Evolutionary conservation across 139 green algal genomes (phyloP), one percentile per base, ranked within the genome.

Genomic region (Chlorella vulgaris): DNA sequence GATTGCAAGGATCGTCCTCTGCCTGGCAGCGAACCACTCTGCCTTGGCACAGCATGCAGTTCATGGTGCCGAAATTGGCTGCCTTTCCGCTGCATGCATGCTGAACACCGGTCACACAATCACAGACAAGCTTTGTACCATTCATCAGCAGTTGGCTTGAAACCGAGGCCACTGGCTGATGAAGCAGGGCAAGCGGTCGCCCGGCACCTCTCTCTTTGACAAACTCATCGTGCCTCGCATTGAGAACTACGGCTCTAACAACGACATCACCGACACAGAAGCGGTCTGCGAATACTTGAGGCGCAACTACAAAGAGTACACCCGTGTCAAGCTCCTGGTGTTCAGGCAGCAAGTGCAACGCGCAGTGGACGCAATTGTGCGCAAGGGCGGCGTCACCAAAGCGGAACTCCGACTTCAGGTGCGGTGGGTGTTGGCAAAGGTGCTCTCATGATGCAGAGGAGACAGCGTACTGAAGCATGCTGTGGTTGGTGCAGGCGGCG

Each of bases 261-360:
- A 94, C 67, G 87, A 89, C 65, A 75, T 88, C 35, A 89, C 62
- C 1, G 93, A 97, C 69, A 82, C 90, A 5, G 91, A 96, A 5
- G 87, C 85, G 10, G 87, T 93, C 21, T 79, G 75, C 0, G 88
- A 93, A 13, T 81, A 90, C 35, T 78, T 97, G 67, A 68, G 90
- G 2, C 47, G 60, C 18, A 81, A 66, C 21, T 91, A 94, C 80
- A 89, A 87, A 40, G 91, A 95, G 84, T 96, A 97, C 76, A 76
- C 91, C 70, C 84, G 93, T 3, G 84, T 88, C 55, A 88, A 90
- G 68, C 29, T 86, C 2, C 84, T 65, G 0, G 78, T 87, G 5
- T 91, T 97, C 69, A 80, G 76, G 3, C 76, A 74, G 15, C 81
- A 90, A 68, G 90, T 94, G 0, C 74, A 76, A 6, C 70, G 83